Conservation (phyloP, 225 moss, liverwort and hornwort species). For the Pseudisothecium myosuroides region DNA sequence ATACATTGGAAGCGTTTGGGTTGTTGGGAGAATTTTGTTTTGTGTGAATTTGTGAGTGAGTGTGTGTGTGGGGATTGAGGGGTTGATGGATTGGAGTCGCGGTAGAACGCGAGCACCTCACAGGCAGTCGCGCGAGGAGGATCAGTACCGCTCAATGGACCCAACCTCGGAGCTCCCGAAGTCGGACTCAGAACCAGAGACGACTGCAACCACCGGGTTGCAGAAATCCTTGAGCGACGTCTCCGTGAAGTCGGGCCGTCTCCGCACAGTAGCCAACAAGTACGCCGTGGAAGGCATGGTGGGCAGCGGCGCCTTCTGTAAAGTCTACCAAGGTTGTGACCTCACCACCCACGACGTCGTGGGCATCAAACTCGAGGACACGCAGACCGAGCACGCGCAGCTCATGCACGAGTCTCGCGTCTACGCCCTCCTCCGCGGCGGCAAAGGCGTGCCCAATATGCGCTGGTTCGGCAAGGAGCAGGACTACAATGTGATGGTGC, state of each 20-base stretch:
- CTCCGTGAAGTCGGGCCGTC: constrained; percentile 6
- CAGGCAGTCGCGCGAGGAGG: constrained; percentile 29
- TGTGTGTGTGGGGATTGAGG: background rate
- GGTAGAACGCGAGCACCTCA: constrained; percentile 17
- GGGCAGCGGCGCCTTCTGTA: constrained; percentile 41
- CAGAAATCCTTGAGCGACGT: background rate
- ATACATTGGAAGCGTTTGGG: background rate
- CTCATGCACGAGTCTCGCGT: constrained; percentile 39
- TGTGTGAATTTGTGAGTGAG: background rate
- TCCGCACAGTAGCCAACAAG: constrained; percentile 38
- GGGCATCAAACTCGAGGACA: constrained; percentile 48
- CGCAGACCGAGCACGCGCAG: constrained; percentile 37
- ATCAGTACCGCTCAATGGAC: constrained; percentile 37
- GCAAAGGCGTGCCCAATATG: constrained; percentile 49
- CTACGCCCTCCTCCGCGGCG: constrained; percentile 29
- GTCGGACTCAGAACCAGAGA: background rate
- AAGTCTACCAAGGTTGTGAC: constrained; percentile 44
- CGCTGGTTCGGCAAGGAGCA: constrained; percentile 51
- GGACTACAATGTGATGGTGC: constrained; percentile 51
- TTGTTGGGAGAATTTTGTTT: background rate
- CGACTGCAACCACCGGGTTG: background rate
- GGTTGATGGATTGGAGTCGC: constrained; percentile 11
- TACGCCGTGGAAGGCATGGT: constrained; percentile 40
- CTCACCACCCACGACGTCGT: constrained; percentile 37
- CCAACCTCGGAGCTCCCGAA: background rate